Conservation (phyloP, 1,139 yeast genomes). For the Candida sp. region DNA sequence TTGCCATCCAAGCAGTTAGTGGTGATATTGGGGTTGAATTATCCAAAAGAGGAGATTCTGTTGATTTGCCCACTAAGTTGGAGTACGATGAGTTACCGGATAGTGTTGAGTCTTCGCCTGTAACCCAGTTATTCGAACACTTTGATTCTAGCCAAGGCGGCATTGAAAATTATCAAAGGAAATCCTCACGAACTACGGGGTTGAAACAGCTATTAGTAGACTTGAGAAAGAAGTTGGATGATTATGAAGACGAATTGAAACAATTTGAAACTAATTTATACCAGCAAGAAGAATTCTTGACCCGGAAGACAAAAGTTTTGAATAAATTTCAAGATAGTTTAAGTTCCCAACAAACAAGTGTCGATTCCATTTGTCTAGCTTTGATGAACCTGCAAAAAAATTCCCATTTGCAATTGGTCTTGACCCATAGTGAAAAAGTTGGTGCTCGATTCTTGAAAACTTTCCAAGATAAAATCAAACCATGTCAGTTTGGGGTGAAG, state of each 20-base stretch:
- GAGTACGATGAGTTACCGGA: neutral
- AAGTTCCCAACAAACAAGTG: neutral
- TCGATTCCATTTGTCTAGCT: neutral
- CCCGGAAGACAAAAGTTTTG: neutral
- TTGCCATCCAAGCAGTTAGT: neutral
- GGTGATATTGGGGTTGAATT: neutral
- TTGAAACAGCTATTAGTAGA: neutral
- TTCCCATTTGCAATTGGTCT: neutral
- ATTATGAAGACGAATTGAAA: neutral
- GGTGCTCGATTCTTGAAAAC: neutral
- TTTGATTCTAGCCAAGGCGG: neutral
- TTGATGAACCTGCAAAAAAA: neutral
- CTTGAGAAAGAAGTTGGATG: neutral
- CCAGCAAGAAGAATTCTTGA: neutral
- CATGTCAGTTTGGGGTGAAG: neutral
- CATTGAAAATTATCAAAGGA: neutral
- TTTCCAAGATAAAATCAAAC: neutral
- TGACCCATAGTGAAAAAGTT: neutral
- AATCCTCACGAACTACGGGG: neutral
- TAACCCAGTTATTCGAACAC: neutral
- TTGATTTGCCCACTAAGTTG: neutral
- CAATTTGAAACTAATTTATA: neutral
- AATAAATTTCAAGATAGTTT: neutral
- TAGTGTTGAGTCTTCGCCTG: neutral
- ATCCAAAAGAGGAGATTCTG: neutral